Conservation (phyloP, 495 filamentous ascomycete genomes). For the Penicillium pancosmium region DNA sequence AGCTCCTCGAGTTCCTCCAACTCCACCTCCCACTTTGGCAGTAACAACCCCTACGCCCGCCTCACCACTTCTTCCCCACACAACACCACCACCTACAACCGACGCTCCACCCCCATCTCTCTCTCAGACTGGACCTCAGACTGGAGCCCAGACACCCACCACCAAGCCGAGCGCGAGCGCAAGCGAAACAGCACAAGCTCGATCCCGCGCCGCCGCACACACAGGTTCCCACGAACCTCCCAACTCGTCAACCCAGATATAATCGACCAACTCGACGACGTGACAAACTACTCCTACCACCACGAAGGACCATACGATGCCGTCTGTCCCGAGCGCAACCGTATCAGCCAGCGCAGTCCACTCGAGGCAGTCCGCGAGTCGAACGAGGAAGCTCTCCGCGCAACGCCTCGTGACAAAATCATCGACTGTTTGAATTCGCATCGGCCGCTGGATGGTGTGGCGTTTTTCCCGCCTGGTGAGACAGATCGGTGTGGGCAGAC, state of each 20-base stretch:
- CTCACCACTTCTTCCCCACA: slow-evolving; percentile 36
- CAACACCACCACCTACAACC: slow-evolving; percentile 13
- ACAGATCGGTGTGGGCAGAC: slow-evolving; percentile 65
- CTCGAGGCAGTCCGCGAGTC: slow-evolving; percentile 74
- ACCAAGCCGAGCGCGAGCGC: slow-evolving; percentile 30
- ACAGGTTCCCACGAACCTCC: slow-evolving; percentile 56
- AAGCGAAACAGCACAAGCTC: slow-evolving; percentile 19
- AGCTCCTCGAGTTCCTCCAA: not conserved
- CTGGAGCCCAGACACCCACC: slow-evolving; percentile 16
- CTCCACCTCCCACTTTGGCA: slow-evolving; percentile 24
- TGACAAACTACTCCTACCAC: slow-evolving; percentile 68
- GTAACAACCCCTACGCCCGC: slow-evolving; percentile 43
- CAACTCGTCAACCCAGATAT: slow-evolving; percentile 71
- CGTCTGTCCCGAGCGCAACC: slow-evolving; percentile 71
- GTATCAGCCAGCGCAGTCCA: slow-evolving; percentile 62
- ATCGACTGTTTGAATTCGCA: slow-evolving; percentile 73
- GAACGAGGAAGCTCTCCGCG: slow-evolving; percentile 77
- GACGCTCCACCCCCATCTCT: slow-evolving; percentile 30
- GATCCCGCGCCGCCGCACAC: slow-evolving; percentile 22
- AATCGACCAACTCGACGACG: slow-evolving; percentile 78
- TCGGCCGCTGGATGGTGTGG: slow-evolving; percentile 83
- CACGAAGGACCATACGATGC: slow-evolving; percentile 95
- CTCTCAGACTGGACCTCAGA: slow-evolving; percentile 22
- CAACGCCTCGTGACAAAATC: slow-evolving; percentile 81
- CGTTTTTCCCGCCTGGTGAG: slow-evolving; percentile 72